Evolutionary conservation across 164 flowering plant genomes (phyloP), one percentile per base, ranked within the genome.

Genomic region (Annona squamosa): DNA sequence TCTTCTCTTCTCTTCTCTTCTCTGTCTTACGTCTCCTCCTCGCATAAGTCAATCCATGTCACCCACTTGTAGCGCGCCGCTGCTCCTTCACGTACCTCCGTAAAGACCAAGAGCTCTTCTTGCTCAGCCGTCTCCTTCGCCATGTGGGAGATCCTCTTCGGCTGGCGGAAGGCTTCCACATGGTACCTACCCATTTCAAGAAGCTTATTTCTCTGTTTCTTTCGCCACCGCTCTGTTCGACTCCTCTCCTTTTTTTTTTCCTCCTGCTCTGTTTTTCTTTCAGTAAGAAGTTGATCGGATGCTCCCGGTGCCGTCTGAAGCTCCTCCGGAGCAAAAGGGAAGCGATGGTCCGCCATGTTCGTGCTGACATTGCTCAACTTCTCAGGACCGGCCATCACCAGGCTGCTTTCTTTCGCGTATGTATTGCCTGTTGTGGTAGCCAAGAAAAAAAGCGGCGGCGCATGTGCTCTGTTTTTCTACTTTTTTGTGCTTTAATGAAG

Each of bases 261-360:
- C 26, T 37, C 26, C 3, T 10, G 37, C 42, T 26, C 2, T 26
- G 42, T 63, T 18, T 26, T 18, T 63, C 42, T 63, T 41, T 41
- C 87, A 94, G 97, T 68, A 92, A 92, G 86, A 87, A 72, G 52
- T 76, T 92, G 86, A 78, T 92, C 46, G 85, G 78, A 71, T 76
- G 73, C 4, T 86, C 84, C 47, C 93, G 84, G 77, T 81, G 89
- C 74, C 90, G 97, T 19, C 77, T 94, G 1, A 90, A 85, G 83
- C 80, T 87, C 48, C 81, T 89, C 74, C 87, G 83, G 86, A 91
- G 79, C 87, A 92, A 91, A 82, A 84, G 87, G 73, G 45, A 66
- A 18, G 75, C 87, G 5, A 86, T 94, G 17, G 83, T 80, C 59
- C 85, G 79, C 66, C 91, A 86, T 3, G 71, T 83, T 57, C 81